phyloP scores from a whole-genome alignment of 2,329 filamentous ascomycete genomes.

The Ophiostoma australiae region DNA sequence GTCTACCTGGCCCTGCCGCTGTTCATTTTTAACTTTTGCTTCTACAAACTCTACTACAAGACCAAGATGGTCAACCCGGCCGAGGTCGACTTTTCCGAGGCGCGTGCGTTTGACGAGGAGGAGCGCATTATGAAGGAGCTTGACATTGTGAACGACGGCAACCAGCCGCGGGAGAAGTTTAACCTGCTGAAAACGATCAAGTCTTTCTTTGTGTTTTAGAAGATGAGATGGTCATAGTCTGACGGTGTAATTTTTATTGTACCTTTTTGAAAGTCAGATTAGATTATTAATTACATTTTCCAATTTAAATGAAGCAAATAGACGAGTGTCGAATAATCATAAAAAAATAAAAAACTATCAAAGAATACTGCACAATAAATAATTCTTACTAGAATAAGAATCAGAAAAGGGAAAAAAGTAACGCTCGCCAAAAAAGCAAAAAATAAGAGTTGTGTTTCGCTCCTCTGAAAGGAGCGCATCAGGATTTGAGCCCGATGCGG shows the following conservation, averaged over 20 bases:
- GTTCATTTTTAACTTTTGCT: neutral
- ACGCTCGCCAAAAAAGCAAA: neutral
- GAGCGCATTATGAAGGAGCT: constrained; percentile 3
- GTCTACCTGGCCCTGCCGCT: neutral
- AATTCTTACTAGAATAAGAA: too few species aligned
- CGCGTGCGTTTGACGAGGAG: neutral
- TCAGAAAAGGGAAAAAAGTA: too few species aligned
- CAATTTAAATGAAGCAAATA: neutral
- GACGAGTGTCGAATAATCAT: neutral
- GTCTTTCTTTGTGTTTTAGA: constrained; percentile 8
- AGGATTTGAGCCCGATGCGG: constrained; percentile 45
- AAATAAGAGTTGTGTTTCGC: neutral
- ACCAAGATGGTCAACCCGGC: constrained; percentile 8
- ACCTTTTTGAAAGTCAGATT: neutral
- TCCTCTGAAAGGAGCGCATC: constrained; percentile 30
- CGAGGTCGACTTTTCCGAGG: neutral
- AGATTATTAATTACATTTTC: too few species aligned
- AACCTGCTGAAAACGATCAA: neutral
- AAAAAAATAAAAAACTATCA: neutral
- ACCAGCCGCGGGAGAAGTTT: constrained; percentile 3
- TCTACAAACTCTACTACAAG: constrained; percentile 3
- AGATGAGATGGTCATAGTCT: too few species aligned
- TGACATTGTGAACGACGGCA: neutral
- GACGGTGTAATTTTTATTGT: too few species aligned
- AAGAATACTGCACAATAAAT: too few species aligned